phyloP scores from a whole-genome alignment of 371 early-diverging fungal genomes.

The Mucor mucedo region DNA sequence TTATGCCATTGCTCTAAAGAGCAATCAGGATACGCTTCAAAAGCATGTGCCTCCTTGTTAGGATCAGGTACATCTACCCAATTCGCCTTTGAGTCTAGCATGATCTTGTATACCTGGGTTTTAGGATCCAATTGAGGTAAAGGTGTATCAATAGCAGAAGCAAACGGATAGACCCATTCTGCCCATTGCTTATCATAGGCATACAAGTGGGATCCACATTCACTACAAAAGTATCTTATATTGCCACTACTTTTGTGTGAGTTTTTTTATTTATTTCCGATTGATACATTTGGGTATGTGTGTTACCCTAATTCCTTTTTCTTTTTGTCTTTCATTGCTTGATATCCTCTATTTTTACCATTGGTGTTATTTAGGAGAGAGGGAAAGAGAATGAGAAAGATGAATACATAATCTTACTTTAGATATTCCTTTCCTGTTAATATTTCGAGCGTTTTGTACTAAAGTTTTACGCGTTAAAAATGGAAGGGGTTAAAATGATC shows the following conservation, averaged over 20 bases:
- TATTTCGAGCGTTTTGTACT: conserved; percentile 42
- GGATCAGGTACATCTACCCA: conserved; percentile 38
- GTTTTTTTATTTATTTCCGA: too few species aligned
- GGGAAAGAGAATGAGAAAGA: not conserved
- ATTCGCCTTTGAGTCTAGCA: conserved; percentile 43
- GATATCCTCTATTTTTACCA: conserved; percentile 35
- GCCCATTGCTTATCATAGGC: conserved; percentile 38
- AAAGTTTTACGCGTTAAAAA: not conserved
- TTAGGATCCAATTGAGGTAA: conserved; percentile 24
- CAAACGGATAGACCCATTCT: conserved; percentile 47
- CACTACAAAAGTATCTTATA: conserved; percentile 49
- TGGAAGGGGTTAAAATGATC: too few species aligned
- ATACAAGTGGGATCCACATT: conserved; percentile 51
- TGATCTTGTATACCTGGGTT: conserved; percentile 37
- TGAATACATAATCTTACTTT: conserved; percentile 24
- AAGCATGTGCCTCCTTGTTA: conserved; percentile 22
- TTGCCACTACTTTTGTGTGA: conserved; percentile 38
- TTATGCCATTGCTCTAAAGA: conserved; percentile 57
- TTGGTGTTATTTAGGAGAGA: not conserved
- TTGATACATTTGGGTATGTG: too few species aligned
- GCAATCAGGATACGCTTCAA: conserved; percentile 42
- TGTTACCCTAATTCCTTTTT: conserved; percentile 43
- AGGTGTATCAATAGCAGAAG: conserved; percentile 52
- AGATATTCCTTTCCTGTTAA: conserved; percentile 39
- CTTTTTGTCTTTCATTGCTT: conserved; percentile 40